Percentiles rank a stretch among this genome's conserved stretches.
Evolutionary conservation across 2,329 filamentous ascomycete genomes (phyloP).

Genomic region (Thelonectria olida): DNA sequence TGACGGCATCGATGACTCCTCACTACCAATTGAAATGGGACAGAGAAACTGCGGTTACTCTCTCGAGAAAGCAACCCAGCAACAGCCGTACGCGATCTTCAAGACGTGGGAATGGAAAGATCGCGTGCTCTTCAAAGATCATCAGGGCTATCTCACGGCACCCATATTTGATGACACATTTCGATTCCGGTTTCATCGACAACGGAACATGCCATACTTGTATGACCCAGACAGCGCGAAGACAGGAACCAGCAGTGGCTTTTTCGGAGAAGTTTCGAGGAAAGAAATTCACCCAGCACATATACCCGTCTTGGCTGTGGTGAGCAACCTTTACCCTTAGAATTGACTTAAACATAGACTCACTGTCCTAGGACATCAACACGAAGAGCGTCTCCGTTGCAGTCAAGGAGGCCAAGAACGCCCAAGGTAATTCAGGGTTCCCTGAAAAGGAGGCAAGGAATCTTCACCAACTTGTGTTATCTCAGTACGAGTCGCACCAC

Average conservation of each 20-base stretch:
- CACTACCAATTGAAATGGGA: neutral
- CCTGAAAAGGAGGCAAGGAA: neutral
- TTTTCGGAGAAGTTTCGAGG: conserved; percentile 1
- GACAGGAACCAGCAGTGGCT: neutral
- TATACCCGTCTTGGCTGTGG: neutral
- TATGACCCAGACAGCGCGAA: neutral
- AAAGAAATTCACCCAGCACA: neutral
- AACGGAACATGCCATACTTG: neutral
- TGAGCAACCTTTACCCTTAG: neutral
- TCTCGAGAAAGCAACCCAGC: neutral
- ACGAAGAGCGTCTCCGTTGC: neutral
- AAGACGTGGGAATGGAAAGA: neutral
- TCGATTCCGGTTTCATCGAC: neutral
- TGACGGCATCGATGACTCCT: neutral
- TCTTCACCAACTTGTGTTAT: neutral
- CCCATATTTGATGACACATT: neutral
- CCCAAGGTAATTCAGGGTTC: neutral
- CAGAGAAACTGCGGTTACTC: neutral
- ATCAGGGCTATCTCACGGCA: neutral
- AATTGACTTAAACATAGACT: neutral
- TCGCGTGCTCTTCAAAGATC: neutral
- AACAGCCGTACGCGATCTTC: neutral
- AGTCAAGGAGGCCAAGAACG: neutral
- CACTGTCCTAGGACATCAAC: neutral
- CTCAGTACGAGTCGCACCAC: neutral